Base-by-base conservation (phyloP, 2,329 filamentous ascomycete species). In the Botryotinia globosa region DNA sequence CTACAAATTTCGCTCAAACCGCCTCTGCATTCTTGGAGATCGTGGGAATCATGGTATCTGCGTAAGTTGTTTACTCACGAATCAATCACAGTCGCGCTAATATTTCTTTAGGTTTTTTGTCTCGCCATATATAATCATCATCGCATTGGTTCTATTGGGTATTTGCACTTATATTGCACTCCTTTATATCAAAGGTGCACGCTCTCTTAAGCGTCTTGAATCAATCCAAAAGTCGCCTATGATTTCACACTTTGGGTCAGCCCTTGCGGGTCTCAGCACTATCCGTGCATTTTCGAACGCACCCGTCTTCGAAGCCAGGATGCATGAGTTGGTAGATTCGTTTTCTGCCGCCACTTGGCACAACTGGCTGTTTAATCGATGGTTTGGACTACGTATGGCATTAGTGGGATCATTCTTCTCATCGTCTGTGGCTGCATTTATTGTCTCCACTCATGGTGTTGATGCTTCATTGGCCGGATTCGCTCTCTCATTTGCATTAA, bases 171-270 rank as follows among this genome's bases (percentile, higher is more conserved):
- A 4, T 74, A 82, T 4, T 80, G 89, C 32, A 25, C 78, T 84
- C 6, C 83, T 82, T 45, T 94, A 92, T 77, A 85, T 94, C 9
- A 82, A 85, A 34, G 91, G 87, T 0, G 92, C 92, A 0, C 85
- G 92, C 39, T 91, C 92, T 16, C 85, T 91, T 74, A 94, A 94
- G 82, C 86, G 92, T 9, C 85, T 94, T 0, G 92, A 94, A 80
- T 92, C 89, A 76, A 92, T 87, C 2, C 87, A 88, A 70, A 94
- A 93, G 80, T 92, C 90, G 0, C 92, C 92, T 0, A 89, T 94
- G 1, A 94, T 93, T 77, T 92, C 74, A 44, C 75, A 77, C 18
- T 94, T 94, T 77, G 89, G 90, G 12, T 89, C 91, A 1, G 87
- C 90, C 0, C 85, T 94, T 14, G 86, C 87, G 0, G 92, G 92